Evolutionary conservation across 208 protist genomes (phyloP), one percentile per base, ranked within the genome.

Genomic region (Acanthamoeba royreba): DNA sequence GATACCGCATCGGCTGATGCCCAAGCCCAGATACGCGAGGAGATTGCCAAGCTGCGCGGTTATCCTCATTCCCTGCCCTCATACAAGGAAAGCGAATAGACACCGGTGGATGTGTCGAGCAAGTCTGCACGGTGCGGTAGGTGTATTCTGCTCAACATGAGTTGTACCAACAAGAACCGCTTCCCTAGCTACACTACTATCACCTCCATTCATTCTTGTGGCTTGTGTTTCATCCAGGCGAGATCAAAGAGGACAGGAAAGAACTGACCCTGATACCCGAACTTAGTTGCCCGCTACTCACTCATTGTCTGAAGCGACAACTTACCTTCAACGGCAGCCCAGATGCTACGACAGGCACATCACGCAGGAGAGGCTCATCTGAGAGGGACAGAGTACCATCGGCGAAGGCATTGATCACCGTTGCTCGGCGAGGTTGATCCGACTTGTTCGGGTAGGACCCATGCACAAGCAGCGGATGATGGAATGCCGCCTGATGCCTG

Each of bases 391-490:
- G 7, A 13, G 40, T 45, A 0, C 83, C 83, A 74, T 90, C 83
- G 15, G 49, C 55, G 43, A 90, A 90, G 17, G 63, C 49, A n/a
- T 90, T 90, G 17, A 90, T 28, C 31, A 90, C 83, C 33, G 83
- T 90, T n/a, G 83, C 83, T 74, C 83, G 31, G 11, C 83, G 49
- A 22, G 49, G 83, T 25, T 15, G 17, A 28, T 77, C 83, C 22
- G 83, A 90, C 83, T 74, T 0, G 83, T 90, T 90, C 11, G 35
- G 17, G 38, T 46, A 90, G 25, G 83, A 90, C 22, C 83, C 83
- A 74, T 90, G 83, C 15, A 90, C 83, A 17, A 90, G 40, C 19
- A 72, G 38, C 15, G 83, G 83, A n/a, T 90, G 83, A 74, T 90
- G 83, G 25, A 90, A 63, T 19, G 83, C 11, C 11, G 83, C 83